Evolutionary conservation across 768 basidiomycete species (phyloP).

Genomic region (Termitomyces sp.): DNA sequence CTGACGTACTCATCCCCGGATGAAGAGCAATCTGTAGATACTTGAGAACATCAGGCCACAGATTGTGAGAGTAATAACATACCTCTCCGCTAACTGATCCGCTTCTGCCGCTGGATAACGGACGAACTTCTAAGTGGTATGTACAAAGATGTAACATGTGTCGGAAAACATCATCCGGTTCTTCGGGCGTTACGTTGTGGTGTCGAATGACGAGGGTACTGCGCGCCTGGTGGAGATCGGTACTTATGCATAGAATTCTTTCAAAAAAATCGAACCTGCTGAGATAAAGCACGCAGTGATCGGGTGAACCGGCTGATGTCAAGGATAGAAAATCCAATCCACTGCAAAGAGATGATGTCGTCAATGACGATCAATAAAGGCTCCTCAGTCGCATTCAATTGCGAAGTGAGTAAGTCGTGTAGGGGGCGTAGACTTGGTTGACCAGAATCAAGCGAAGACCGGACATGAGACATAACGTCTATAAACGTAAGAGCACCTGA

Average conservation of each 20-base stretch:
- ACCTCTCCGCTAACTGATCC: conserved; percentile 81
- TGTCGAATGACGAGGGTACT: conserved; percentile 62
- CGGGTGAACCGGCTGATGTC: conserved; percentile 59
- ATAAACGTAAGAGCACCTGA: conserved; percentile 48
- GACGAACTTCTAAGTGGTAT: conserved; percentile 69
- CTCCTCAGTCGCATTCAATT: conserved; percentile 16
- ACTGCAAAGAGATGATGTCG: conserved; percentile 64
- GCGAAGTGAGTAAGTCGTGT: conserved; percentile 32
- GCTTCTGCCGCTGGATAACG: conserved; percentile 72
- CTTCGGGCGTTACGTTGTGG: conserved; percentile 53
- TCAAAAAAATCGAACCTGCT: conserved; percentile 38
- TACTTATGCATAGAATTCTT: neutral
- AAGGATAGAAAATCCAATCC: conserved; percentile 56
- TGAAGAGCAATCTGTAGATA: conserved; percentile 58
- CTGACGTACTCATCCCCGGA: conserved; percentile 40
- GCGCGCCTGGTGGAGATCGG: conserved; percentile 35
- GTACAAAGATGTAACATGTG: conserved; percentile 59
- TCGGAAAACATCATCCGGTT: conserved; percentile 59
- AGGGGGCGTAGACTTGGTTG: conserved; percentile 29
- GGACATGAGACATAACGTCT: conserved; percentile 42
- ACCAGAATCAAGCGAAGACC: conserved; percentile 18
- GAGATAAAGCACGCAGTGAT: conserved; percentile 54
- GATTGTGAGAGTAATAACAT: neutral
- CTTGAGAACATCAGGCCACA: neutral
- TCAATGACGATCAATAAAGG: conserved; percentile 61